Evolutionary conservation across 1,284 basidiomycete species (phyloP).

Genomic region (Sutorius eximius): DNA sequence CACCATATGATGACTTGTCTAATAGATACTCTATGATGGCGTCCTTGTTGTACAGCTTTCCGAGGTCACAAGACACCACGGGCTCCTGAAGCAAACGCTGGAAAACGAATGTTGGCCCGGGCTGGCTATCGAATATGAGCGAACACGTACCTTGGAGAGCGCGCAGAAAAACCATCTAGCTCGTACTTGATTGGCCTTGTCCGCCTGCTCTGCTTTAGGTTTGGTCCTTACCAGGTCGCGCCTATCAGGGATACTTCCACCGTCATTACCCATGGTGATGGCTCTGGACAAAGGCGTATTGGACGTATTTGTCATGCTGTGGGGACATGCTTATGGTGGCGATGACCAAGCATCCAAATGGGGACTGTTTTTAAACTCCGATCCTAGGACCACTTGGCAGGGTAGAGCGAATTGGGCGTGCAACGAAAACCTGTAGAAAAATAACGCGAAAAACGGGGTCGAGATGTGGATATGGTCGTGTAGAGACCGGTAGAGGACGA

Average conservation of each 20-base stretch:
- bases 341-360: slow-evolving; percentile 11
- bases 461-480: not conserved
- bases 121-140: not conserved
- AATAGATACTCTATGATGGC: slow-evolving; percentile 85
- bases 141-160: slow-evolving; percentile 75
- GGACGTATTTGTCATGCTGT: not conserved
- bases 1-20: slow-evolving; percentile 75
- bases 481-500: not conserved
- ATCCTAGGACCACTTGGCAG: not conserved
- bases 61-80: slow-evolving; percentile 84
- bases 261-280: slow-evolving; percentile 76
- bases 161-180: slow-evolving; percentile 93
- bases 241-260: slow-evolving; percentile 83
- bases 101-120: slow-evolving; percentile 6
- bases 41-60: slow-evolving; percentile 94
- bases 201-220: slow-evolving; percentile 79
- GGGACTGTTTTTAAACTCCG: slow-evolving; percentile 3
- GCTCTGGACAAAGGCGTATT: not conserved
- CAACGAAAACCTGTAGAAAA: not conserved
- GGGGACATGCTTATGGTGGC: not conserved
- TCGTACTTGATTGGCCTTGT: slow-evolving; percentile 81
- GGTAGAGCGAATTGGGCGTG: not conserved
- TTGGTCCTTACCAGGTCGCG: slow-evolving; percentile 75
- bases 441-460: not conserved
- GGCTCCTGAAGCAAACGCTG: slow-evolving; percentile 84